These are phyloP conservation scores for Colletotrichum graminicola DNA, from an alignment of 2,329 filamentous ascomycete genomes.

Conservation along the genomic window DNA sequence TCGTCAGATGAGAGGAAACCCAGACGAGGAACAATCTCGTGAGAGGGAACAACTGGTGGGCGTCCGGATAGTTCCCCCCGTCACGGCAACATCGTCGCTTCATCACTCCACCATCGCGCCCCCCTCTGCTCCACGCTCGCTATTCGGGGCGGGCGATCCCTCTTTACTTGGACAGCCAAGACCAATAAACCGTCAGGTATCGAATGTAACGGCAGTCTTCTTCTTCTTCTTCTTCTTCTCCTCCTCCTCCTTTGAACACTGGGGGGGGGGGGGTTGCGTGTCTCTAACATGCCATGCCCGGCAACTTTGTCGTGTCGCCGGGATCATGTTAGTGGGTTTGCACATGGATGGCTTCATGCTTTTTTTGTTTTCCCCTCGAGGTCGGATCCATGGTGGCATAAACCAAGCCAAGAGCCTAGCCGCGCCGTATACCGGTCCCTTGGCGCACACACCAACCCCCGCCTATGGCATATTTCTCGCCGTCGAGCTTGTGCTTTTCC, in stretches of 20 bases:
- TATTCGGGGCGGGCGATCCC: constrained; percentile 4
- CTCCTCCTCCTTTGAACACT: background rate
- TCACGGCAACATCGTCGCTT: constrained; percentile 2
- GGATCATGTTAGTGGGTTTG: constrained; percentile 16
- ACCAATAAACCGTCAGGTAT: constrained; percentile 12
- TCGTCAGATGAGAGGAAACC: constrained; percentile 5
- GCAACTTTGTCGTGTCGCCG: background rate
- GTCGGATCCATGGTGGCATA: constrained; percentile 17
- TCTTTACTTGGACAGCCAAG: constrained; percentile 4
- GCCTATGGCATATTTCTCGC: background rate
- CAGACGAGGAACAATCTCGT: background rate
- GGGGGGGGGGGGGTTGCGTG: constrained; percentile 1
- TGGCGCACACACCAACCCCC: background rate
- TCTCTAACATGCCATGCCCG: constrained; percentile 1
- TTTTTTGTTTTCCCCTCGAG: background rate
- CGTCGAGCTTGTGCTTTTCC: background rate
- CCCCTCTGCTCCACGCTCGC: constrained; percentile 8
- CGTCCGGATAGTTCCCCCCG: constrained; percentile 1
- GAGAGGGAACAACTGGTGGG: background rate
- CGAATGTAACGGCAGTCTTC: background rate
- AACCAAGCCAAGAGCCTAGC: background rate
- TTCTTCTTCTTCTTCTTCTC: too few species aligned
- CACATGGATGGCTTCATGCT: constrained; percentile 16
- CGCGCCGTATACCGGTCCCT: constrained; percentile 16
- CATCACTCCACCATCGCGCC: constrained; percentile 5